phyloP scores from a whole-genome alignment of 768 basidiomycete species.

The Leccinum imitatum region DNA sequence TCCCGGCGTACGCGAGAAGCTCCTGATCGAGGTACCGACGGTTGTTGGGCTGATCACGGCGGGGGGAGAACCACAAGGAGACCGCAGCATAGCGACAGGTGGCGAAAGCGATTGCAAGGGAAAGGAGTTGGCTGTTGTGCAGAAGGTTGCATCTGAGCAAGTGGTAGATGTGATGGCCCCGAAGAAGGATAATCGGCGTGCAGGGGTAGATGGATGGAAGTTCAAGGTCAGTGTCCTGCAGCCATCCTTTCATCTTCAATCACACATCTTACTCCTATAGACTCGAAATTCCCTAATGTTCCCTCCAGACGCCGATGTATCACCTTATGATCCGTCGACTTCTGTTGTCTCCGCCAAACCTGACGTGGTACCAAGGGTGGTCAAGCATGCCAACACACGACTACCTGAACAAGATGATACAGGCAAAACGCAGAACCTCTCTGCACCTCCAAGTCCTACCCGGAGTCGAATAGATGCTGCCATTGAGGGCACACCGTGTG shows the following conservation, averaged over 20 bases:
- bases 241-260: slow-evolving; percentile 1
- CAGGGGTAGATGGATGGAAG: slow-evolving; percentile 78
- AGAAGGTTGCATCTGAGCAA: slow-evolving; percentile 30
- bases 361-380: slow-evolving; percentile 54
- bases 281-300: slow-evolving; percentile 96
- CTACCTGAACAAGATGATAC: slow-evolving; percentile 68
- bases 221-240: slow-evolving; percentile 57
- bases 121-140: slow-evolving; percentile 21
- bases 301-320: slow-evolving; percentile 83
- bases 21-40: slow-evolving; percentile 60
- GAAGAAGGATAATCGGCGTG: slow-evolving; percentile 66
- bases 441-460: slow-evolving; percentile 84
- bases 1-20: slow-evolving; percentile 65
- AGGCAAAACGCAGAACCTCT: slow-evolving; percentile 40
- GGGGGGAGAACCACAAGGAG: slow-evolving; percentile 17
- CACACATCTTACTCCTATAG: slow-evolving; percentile 38
- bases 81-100: slow-evolving; percentile 16
- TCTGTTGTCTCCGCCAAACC: slow-evolving; percentile 29
- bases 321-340: slow-evolving; percentile 61
- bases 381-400: slow-evolving; percentile 81
- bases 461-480: slow-evolving; percentile 90
- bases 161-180: slow-evolving; percentile 78
- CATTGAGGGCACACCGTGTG: slow-evolving; percentile 90
- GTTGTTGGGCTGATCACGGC: slow-evolving; percentile 54
- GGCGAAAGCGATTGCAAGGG: slow-evolving; percentile 27